Evolutionary conservation across 257 asterid genomes (phyloP), one percentile per base, ranked within the genome.

Genomic region (Solanum etuberosum): DNA sequence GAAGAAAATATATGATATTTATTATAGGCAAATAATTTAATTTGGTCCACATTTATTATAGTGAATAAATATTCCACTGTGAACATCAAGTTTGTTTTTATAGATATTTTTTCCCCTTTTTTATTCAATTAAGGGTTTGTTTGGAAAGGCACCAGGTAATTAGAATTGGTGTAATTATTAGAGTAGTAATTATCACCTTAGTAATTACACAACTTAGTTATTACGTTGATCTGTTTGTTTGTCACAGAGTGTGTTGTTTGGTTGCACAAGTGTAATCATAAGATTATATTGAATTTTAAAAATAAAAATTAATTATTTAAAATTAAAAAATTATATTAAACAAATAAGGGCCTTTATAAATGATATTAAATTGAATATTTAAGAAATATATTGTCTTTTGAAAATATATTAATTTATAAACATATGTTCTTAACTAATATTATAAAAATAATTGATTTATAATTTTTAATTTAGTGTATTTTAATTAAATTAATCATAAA

Each of bases 151-250:
- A 51, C 0, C 61, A 51, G 8, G 0, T 51, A 51, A 51, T 51
- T 51, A 6, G 61, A 51, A 20, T 48, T 51, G n/a, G 2, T 51
- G 10, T 51, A 18, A 18, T 51, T 51, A 51, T 6, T 51, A 51
- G 4, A 51, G 2, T 8, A 51, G 61, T 51, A 18, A 51, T 18
- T 18, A 51, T 3, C 2, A 51, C 4, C 9, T 3, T 51, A 51
- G 0, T 51, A 51, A 51, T 51, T 16, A 51, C 4, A 51, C 8
- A 51, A 51, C 2, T 0, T 51, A 51, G 7, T 51, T 16, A 16
- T 51, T 51, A 51, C 0, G 4, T 0, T 3, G 4, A 7, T 18
- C 0, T 18, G 0, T 51, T 51, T 51, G 2, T 51, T 51, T 16
- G 4, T 51, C n/a, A 51, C 0, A 18, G 21, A 18, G 10, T 51